These are phyloP conservation scores for Wolfiporia cocos DNA, from an alignment of 1,284 basidiomycete genomes.

Conservation along the genomic window DNA sequence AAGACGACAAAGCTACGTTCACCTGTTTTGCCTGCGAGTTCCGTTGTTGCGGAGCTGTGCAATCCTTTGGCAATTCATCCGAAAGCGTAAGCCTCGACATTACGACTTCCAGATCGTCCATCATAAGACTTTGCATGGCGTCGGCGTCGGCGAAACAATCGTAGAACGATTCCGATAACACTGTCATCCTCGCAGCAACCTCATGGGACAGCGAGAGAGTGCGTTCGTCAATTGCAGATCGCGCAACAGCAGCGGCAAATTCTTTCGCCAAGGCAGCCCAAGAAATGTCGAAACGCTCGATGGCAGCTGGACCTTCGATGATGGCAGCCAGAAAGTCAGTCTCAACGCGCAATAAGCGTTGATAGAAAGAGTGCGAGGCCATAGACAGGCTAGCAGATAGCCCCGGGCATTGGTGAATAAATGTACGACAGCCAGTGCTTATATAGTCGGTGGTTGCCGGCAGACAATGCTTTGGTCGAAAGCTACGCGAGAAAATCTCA, in stretches of 20 bases:
- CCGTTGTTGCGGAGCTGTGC: no score
- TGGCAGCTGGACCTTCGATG: slow-evolving; percentile 5
- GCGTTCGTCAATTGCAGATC: neutral
- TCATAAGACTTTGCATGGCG: neutral
- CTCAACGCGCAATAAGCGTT: slow-evolving; percentile 15
- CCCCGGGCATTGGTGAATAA: no score
- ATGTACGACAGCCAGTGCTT: no score
- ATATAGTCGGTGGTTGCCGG: no score
- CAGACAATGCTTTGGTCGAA: no score
- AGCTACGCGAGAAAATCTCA: no score
- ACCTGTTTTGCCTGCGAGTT: no score
- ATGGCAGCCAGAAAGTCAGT: slow-evolving; percentile 15
- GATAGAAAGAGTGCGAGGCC: slow-evolving; percentile 9
- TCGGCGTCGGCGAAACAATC: neutral
- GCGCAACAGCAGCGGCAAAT: slow-evolving; percentile 6
- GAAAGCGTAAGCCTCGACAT: slow-evolving; percentile 1
- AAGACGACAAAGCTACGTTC: no score
- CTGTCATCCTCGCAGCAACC: neutral
- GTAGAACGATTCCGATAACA: slow-evolving; percentile 4
- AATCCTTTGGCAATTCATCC: no score
- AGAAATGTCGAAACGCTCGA: slow-evolving; percentile 9
- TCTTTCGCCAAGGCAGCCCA: slow-evolving; percentile 10
- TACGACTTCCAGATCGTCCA: neutral
- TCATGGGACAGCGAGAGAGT: neutral
- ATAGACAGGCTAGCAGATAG: no score